A percentile compares a stretch with the other conserved stretches of the same genome.
Evolutionary conservation across 2,329 filamentous ascomycete species (phyloP).

Genomic region (Botrytis cinerea): DNA sequence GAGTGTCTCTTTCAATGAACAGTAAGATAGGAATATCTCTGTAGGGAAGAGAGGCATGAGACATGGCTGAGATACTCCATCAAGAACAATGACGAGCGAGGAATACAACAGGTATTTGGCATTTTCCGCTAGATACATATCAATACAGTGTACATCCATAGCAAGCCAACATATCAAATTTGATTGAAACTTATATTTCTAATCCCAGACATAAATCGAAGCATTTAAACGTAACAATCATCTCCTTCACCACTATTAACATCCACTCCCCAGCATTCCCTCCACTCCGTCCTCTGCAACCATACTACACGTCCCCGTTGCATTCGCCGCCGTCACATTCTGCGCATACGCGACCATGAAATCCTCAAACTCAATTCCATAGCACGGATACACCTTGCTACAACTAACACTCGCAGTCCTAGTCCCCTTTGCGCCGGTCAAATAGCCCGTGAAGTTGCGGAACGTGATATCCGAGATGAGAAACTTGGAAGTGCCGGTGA

Average conservation of each 20-base stretch:
- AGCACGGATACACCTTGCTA: conserved; percentile 52
- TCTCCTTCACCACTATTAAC: conserved; percentile 22
- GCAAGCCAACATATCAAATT: background rate
- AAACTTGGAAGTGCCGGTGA: conserved; percentile 53
- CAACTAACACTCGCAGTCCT: conserved; percentile 50
- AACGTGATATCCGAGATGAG: conserved; percentile 51
- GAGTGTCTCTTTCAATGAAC: no score
- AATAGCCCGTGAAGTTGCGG: conserved; percentile 53
- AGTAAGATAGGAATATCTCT: no score
- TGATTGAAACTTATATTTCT: background rate
- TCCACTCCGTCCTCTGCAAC: conserved; percentile 37
- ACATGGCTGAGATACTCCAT: background rate
- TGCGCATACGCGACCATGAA: conserved; percentile 37
- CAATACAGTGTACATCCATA: background rate
- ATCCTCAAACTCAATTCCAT: conserved; percentile 51
- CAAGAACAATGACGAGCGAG: background rate
- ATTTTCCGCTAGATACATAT: no score
- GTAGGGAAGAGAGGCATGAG: background rate
- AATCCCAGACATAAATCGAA: background rate
- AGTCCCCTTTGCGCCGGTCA: conserved; percentile 41
- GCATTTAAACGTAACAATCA: background rate
- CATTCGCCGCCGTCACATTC: conserved; percentile 30
- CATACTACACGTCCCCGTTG: conserved; percentile 40
- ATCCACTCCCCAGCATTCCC: conserved; percentile 39
- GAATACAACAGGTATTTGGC: background rate